Evolutionary conservation across 1,284 basidiomycete species (phyloP).

Genomic region (Irpex lacteus): DNA sequence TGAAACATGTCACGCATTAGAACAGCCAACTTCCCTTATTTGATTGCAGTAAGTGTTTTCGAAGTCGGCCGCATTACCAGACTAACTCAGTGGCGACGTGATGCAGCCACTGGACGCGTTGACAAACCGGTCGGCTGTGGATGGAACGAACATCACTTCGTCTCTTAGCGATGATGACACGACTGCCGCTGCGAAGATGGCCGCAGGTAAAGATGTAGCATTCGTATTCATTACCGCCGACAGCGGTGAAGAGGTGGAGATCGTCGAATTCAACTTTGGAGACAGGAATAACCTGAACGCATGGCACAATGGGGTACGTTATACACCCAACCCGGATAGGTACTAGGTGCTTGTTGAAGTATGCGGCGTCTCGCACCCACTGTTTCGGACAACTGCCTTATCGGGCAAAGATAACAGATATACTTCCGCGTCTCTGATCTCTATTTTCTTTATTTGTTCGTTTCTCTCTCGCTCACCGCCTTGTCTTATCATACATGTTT

Average conservation of each 20-base stretch:
- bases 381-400: too few relatives aligned
- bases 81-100: too few relatives aligned
- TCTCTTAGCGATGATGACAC: constrained; percentile 60
- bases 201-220: constrained; percentile 10
- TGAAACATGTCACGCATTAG: constrained; percentile 9
- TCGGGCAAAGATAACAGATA: too few relatives aligned
- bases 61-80: too few relatives aligned
- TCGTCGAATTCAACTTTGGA: constrained; percentile 62
- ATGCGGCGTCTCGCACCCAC: too few relatives aligned
- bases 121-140: constrained; percentile 35
- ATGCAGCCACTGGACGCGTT: constrained; percentile 46
- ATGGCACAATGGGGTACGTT: constrained; percentile 60
- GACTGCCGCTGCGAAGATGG: constrained; percentile 38
- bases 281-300: constrained; percentile 69
- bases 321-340: neutral
- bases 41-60: constrained; percentile 37
- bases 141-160: constrained; percentile 44
- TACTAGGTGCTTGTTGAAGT: too few relatives aligned
- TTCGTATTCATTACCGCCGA: constrained; percentile 57
- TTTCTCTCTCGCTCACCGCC: too few relatives aligned
- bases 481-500: too few relatives aligned
- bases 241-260: constrained; percentile 51
- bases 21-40: constrained; percentile 31
- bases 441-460: too few relatives aligned
- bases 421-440: too few relatives aligned